Evolutionary conservation across 208 protist species (phyloP).

Genomic region (Borovskyia barvae): DNA sequence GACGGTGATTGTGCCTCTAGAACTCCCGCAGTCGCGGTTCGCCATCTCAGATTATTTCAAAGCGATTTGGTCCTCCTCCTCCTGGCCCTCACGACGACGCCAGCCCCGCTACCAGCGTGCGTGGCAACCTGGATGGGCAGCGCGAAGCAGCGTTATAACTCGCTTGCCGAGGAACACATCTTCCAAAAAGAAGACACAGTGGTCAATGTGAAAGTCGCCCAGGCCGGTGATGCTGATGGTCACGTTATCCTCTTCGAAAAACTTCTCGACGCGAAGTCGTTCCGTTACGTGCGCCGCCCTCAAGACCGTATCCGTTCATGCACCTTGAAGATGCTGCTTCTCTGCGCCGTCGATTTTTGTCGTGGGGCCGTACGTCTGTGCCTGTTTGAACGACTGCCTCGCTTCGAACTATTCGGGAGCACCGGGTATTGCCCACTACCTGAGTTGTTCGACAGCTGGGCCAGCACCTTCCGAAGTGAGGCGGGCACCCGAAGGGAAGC

Average conservation of each 20-base stretch:
- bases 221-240: constrained; percentile 25
- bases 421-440: constrained; percentile 53
- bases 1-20: neutral
- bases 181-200: neutral
- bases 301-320: constrained; percentile 15
- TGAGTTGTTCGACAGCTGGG: constrained; percentile 55
- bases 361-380: constrained; percentile 11
- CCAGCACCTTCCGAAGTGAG: constrained; percentile 1
- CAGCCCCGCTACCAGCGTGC: constrained; percentile 1
- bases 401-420: constrained; percentile 59
- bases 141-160: neutral
- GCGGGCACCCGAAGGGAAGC: neutral
- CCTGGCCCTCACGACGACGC: constrained; percentile 47
- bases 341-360: constrained; percentile 21
- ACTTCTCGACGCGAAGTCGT: constrained; percentile 46
- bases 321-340: constrained; percentile 24
- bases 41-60: constrained; percentile 68
- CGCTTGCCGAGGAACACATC: neutral
- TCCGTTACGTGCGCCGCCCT: constrained; percentile 20
- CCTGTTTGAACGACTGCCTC: constrained; percentile 32
- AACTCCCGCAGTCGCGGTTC: constrained; percentile 2
- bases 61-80: constrained; percentile 80
- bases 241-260: constrained; percentile 50
- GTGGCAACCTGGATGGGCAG: neutral
- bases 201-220: neutral